These are phyloP conservation scores for Datura wrightii DNA, from an alignment of 257 asterid species.

Conservation along the genomic window DNA sequence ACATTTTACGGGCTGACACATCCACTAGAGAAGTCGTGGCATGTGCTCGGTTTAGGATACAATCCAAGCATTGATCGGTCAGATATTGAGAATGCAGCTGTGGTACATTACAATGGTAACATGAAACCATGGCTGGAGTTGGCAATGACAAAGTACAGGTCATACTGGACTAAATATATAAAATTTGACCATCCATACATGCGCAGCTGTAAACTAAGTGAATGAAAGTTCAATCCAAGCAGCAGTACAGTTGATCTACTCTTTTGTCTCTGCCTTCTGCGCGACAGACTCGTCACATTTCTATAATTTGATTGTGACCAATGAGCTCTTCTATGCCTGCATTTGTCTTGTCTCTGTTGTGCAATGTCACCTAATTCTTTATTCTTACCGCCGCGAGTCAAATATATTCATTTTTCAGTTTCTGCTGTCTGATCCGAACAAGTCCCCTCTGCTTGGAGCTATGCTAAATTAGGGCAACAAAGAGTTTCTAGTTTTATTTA, in stretches of 20 bases:
- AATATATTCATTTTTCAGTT: conserved; percentile 47
- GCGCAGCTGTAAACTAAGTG: conserved; percentile 75
- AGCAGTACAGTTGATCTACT: conserved; percentile 36
- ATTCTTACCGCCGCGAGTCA: conserved; percentile 42
- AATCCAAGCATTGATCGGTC: conserved; percentile 79
- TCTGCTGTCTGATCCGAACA: conserved; percentile 32
- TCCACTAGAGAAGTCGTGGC: conserved; percentile 97
- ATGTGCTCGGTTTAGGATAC: conserved; percentile 95
- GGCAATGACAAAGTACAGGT: conserved; percentile 91
- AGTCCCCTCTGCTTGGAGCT: conserved; percentile 35
- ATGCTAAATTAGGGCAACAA: conserved; percentile 32
- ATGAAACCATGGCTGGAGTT: conserved; percentile 98
- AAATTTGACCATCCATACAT: conserved; percentile 81
- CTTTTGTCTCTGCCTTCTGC: conserved; percentile 27
- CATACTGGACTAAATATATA: conserved; percentile 87
- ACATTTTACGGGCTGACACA: conserved; percentile 94
- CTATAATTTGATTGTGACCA: conserved; percentile 6
- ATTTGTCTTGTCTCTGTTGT: background rate
- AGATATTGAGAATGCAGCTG: conserved; percentile 95
- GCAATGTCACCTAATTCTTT: conserved; percentile 36
- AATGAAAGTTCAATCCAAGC: conserved; percentile 44
- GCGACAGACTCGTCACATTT: conserved; percentile 32
- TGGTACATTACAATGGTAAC: conserved; percentile 93
- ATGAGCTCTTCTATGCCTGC: conserved; percentile 2
- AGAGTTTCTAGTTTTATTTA: conserved; percentile 17